Percentiles rank a stretch among this genome's conserved stretches.
These are phyloP conservation scores for Mycena vulgaris DNA, from an alignment of 768 basidiomycete genomes.

Conservation along the genomic window DNA sequence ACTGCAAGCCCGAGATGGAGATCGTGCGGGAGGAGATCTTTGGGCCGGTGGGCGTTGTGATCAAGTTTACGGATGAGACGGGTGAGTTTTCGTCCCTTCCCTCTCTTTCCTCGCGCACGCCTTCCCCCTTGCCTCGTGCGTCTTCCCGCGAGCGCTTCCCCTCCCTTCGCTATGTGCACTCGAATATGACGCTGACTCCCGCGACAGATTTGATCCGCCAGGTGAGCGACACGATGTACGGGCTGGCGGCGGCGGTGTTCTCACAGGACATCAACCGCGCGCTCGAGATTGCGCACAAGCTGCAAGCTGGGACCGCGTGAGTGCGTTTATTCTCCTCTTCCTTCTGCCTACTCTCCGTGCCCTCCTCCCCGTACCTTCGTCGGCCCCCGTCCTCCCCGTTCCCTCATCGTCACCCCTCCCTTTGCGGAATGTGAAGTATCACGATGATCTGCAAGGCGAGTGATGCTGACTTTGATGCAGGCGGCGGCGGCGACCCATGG, in stretches of 20 bases:
- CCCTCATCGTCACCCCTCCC: not conserved
- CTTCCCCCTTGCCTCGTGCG: not conserved
- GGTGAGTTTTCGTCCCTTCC: slow-evolving; percentile 31
- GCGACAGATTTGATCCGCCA: slow-evolving; percentile 61
- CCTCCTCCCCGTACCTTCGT: not conserved
- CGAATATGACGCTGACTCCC: not conserved
- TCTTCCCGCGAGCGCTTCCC: too few species aligned
- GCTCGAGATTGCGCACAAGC: slow-evolving; percentile 70
- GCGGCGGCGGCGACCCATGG: too few species aligned
- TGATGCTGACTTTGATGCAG: too few species aligned
- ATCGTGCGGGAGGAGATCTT: slow-evolving; percentile 86
- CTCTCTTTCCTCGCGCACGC: not conserved
- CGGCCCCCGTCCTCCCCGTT: not conserved
- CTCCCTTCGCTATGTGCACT: too few species aligned
- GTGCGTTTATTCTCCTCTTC: slow-evolving; percentile 44
- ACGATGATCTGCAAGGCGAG: too few species aligned
- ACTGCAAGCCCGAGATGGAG: slow-evolving; percentile 78
- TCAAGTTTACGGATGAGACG: slow-evolving; percentile 73
- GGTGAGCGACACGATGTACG: slow-evolving; percentile 87
- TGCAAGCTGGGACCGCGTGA: slow-evolving; percentile 80
- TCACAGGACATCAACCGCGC: slow-evolving; percentile 78
- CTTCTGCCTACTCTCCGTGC: not conserved
- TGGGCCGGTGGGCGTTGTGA: slow-evolving; percentile 83
- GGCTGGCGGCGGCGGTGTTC: slow-evolving; percentile 86
- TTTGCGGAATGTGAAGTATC: too few species aligned